Evolutionary conservation across 805 yeast genomes (phyloP).

Genomic region (Pichia phayaonensis): DNA sequence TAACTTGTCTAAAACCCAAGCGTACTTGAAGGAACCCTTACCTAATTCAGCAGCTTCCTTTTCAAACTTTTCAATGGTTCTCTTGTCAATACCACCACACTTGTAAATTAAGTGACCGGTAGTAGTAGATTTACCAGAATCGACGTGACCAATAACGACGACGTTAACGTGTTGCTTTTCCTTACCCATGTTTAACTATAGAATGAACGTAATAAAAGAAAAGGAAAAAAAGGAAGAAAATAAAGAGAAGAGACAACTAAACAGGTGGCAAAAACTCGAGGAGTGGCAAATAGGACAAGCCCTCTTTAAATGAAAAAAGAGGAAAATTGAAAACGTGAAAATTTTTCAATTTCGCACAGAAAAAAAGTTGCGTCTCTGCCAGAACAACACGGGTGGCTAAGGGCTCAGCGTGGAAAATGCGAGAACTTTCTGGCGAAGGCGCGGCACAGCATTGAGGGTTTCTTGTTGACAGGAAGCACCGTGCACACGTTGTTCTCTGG

Average conservation of each 20-base stretch:
- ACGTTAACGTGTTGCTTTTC: conserved; percentile 98
- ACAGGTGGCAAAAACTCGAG: neutral
- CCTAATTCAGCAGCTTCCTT: conserved; percentile 97
- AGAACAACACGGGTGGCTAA: neutral
- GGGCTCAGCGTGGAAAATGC: neutral
- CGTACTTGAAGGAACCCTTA: conserved; percentile 96
- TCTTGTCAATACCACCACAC: conserved; percentile 99
- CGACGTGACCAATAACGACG: conserved; percentile 99
- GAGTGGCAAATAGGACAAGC: neutral
- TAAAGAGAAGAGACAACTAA: neutral
- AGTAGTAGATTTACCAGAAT: conserved; percentile 97
- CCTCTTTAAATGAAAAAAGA: neutral
- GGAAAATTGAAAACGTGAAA: neutral
- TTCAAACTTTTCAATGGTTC: conserved; percentile 97
- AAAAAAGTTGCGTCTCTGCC: neutral
- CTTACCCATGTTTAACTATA: conserved; percentile 53
- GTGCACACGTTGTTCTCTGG: no score
- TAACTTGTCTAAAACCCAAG: conserved; percentile 82
- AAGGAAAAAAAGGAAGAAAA: neutral
- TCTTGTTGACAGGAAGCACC: neutral
- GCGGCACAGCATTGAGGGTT: neutral
- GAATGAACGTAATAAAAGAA: neutral
- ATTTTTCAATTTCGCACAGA: neutral
- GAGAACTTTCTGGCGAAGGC: neutral
- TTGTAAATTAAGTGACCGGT: conserved; percentile 98